Percentiles rank a stretch among this genome's conserved stretches.
Conservation (phyloP, 805 yeast species). For the Zygoascus bituminiphila region DNA sequence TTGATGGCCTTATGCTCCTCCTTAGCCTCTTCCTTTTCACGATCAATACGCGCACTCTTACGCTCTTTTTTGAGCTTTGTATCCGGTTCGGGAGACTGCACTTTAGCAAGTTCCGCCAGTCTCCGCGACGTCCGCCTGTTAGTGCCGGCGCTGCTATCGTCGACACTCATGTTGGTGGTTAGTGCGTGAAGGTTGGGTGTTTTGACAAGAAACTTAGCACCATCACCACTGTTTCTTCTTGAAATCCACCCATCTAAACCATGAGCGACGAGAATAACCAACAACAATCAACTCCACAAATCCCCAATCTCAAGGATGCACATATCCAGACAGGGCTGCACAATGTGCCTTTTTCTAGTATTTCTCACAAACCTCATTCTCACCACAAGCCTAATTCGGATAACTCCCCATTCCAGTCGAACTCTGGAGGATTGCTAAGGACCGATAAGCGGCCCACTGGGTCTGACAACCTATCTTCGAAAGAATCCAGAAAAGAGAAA, state of each 20-base stretch:
- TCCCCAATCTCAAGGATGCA: neutral
- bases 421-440: slow-evolving; percentile 1
- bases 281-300: neutral
- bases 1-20: neutral
- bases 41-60: neutral
- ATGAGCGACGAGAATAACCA: neutral
- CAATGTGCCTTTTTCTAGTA: neutral
- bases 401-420: too few species aligned
- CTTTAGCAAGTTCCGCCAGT: neutral
- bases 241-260: neutral
- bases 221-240: neutral
- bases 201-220: neutral
- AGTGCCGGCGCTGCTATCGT: neutral
- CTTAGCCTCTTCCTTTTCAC: neutral
- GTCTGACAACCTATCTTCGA: too few species aligned
- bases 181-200: neutral
- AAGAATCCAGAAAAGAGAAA: too few species aligned
- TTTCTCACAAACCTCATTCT: neutral
- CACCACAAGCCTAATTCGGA: too few species aligned
- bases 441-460: slow-evolving; percentile 1
- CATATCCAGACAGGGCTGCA: neutral
- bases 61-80: neutral
- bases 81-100: neutral
- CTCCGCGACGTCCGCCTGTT: neutral
- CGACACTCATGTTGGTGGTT: neutral